phyloP scores from a whole-genome alignment of 331 rosid genomes.

The Spiraea crenata region DNA sequence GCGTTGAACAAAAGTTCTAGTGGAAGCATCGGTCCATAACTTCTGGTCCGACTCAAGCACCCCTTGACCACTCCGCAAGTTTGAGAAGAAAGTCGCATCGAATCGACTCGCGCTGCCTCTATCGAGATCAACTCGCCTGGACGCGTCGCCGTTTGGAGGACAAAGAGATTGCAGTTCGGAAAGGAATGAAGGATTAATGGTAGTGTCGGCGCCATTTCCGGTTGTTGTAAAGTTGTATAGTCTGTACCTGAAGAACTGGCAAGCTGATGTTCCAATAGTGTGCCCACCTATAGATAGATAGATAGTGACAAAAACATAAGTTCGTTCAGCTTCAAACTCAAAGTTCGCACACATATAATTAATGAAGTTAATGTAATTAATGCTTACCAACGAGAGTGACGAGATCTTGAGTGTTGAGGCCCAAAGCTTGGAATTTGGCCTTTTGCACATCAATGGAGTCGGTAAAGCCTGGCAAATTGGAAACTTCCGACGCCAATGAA shows the following conservation, averaged over 20 bases:
- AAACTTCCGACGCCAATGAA: slow-evolving; percentile 39
- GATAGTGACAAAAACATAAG: background rate
- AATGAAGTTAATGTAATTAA: background rate
- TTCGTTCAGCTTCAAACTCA: too few relatives aligned
- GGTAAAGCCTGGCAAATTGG: slow-evolving; percentile 25
- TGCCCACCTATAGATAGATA: slow-evolving; percentile 52
- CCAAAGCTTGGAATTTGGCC: slow-evolving; percentile 38
- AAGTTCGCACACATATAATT: too few relatives aligned
- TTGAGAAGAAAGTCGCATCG: slow-evolving; percentile 48
- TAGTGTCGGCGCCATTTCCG: slow-evolving; percentile 45
- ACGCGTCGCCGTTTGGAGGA: slow-evolving; percentile 47
- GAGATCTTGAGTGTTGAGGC: slow-evolving; percentile 66
- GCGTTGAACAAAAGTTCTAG: slow-evolving; percentile 44
- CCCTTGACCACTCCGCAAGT: slow-evolving; percentile 53
- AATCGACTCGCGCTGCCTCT: slow-evolving; percentile 41
- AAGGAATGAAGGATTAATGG: slow-evolving; percentile 50
- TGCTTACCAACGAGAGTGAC: slow-evolving; percentile 54
- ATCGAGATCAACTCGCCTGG: slow-evolving; percentile 51
- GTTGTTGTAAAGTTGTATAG: slow-evolving; percentile 43
- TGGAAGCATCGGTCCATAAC: slow-evolving; percentile 65
- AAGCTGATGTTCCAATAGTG: slow-evolving; percentile 64
- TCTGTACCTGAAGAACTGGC: slow-evolving; percentile 48
- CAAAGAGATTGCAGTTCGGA: slow-evolving; percentile 45
- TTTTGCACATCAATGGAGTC: slow-evolving; percentile 51
- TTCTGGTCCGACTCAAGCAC: slow-evolving; percentile 65